Evolutionary conservation across 1,284 basidiomycete species (phyloP).

Genomic region (Melampsora americana): DNA sequence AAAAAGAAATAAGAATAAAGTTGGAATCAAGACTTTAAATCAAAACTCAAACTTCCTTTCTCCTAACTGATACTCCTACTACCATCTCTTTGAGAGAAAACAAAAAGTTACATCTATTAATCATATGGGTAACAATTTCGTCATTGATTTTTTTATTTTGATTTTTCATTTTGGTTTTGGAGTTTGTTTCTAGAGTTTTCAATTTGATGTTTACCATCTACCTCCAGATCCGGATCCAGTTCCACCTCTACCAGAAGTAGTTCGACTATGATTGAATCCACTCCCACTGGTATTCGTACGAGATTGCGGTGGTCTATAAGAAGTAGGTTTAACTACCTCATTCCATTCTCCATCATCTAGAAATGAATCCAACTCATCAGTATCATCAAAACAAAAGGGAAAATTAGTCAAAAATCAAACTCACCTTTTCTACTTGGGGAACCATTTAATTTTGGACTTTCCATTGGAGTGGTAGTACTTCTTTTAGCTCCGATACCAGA

Average conservation of each 20-base stretch:
- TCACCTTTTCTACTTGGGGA: neutral
- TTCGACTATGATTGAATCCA: conserved; percentile 11
- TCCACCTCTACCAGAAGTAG: conserved; percentile 22
- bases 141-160: too few species aligned
- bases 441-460: neutral
- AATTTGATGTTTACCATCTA: too few species aligned
- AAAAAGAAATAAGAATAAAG: too few species aligned
- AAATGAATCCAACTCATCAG: neutral
- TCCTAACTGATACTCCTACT: too few species aligned
- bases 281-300: conserved; percentile 6
- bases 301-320: conserved; percentile 26
- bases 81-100: too few species aligned
- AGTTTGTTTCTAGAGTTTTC: too few species aligned
- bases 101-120: too few species aligned
- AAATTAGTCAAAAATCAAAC: neutral
- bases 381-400: neutral
- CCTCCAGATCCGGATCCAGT: neutral
- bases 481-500: conserved; percentile 9
- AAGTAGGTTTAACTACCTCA: too few species aligned
- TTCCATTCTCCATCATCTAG: neutral
- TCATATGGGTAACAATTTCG: too few species aligned
- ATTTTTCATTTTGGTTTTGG: too few species aligned
- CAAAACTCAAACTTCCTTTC: too few species aligned
- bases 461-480: neutral
- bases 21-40: too few species aligned